Evolutionary conservation across 352 stramenopile species (phyloP), one percentile per base, ranked within the genome.

Genomic region (Globisporangium irregulare): DNA sequence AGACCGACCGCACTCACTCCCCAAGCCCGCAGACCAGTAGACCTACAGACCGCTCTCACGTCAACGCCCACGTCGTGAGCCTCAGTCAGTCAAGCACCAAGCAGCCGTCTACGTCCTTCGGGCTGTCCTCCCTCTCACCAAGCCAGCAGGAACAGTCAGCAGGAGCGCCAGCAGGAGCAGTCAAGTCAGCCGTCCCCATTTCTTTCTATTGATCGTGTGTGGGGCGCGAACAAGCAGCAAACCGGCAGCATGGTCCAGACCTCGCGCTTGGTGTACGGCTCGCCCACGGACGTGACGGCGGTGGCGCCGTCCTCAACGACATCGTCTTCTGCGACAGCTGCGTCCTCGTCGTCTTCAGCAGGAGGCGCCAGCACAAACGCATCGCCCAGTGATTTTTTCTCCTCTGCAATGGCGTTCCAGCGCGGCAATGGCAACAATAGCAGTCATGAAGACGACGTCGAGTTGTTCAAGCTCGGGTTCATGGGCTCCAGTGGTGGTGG

Each of bases 281-380:
- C 63, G 9, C 54, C 54, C 18, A 62, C 63, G 24, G 63, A 67
- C 51, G 50, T 60, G 36, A 32, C 61, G 5, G 22, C 46, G 12
- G 51, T 57, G 32, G 24, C 27, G 20, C n/a, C 43, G 14, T 51
- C 57, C 3, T 20, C 57, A 34, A 14, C 57, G n/a, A 18, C 32
- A 1, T 32, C 59, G 10, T 25, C 59, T 4, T 55, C 58, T 5
- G 29, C 24, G 3, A 3, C 14, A 43, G 38, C 20, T 38, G 36
- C 60, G 56, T 32, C 27, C n/a, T 51, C 3, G 36, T 32, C 6
- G 25, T 41, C 66, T 20, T 32, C 41, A 34, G 20, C 56, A 59
- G 32, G 18, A 50, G 22, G n/a, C 25, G 14, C 24, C 12, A 34
- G 50, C 50, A 27, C 50, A 18, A 34, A 29, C 18, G 32, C 25